A percentile compares a stretch with the other conserved stretches of the same genome.
phyloP scores from a whole-genome alignment of 805 yeast species.

The Candida anglica region DNA sequence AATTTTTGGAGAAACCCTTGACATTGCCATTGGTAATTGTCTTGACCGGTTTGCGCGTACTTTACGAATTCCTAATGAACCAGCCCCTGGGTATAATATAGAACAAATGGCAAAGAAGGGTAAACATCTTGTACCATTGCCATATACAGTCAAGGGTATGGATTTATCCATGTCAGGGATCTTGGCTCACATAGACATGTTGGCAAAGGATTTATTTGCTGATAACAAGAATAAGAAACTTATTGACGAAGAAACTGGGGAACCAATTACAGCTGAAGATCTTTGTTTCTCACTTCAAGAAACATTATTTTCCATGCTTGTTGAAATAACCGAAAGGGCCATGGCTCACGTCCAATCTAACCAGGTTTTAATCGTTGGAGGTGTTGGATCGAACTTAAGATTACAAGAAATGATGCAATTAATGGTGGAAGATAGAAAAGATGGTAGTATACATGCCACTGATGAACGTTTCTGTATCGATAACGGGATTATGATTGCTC shows the following conservation, averaged over 20 bases:
- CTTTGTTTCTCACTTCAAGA: constrained; percentile 92
- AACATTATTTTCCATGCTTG: constrained; percentile 90
- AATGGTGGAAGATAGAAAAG: constrained; percentile 81
- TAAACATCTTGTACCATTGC: constrained; percentile 63
- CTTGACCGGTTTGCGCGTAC: constrained; percentile 94
- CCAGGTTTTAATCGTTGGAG: constrained; percentile 94
- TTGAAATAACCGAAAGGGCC: constrained; percentile 96
- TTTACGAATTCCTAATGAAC: constrained; percentile 81
- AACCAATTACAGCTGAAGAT: constrained; percentile 72
- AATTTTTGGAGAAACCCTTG: constrained; percentile 98
- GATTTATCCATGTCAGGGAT: constrained; percentile 96
- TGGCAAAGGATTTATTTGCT: constrained; percentile 70
- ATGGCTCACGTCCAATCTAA: constrained; percentile 93
- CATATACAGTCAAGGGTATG: constrained; percentile 98
- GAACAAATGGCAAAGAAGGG: constrained; percentile 87
- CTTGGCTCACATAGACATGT: constrained; percentile 73
- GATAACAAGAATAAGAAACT: constrained; percentile 34
- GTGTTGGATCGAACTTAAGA: constrained; percentile 94
- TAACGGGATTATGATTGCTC: constrained; percentile 98
- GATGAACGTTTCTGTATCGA: constrained; percentile 97
- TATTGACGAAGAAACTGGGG: constrained; percentile 40
- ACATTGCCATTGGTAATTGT: constrained; percentile 97
- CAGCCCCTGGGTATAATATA: constrained; percentile 96
- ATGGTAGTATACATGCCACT: constrained; percentile 88
- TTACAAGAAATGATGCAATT: constrained; percentile 95